Evolutionary conservation across 192 early-diverging fungal species (phyloP).

Genomic region (Phlyctochytrium arcticum): DNA sequence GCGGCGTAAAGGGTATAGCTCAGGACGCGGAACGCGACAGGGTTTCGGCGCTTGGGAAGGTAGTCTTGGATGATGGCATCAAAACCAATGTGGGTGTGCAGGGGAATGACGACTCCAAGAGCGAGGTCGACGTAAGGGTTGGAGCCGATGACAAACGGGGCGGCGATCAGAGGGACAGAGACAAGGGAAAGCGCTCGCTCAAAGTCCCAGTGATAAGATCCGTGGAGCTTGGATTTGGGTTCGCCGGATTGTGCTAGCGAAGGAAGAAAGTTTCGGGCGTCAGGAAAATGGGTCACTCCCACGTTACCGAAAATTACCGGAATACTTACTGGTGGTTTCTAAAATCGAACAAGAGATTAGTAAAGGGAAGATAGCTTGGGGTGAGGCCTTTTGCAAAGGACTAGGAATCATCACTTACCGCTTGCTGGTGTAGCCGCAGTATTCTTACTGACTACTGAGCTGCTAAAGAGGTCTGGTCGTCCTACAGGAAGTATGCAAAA

Average conservation of each 20-base stretch:
- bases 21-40: slow-evolving; percentile 55
- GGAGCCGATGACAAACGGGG: slow-evolving; percentile 76
- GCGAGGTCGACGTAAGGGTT: slow-evolving; percentile 84
- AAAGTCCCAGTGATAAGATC: slow-evolving; percentile 94
- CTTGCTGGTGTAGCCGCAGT: too few species aligned
- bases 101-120: slow-evolving; percentile 83
- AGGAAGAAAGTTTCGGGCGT: not conserved
- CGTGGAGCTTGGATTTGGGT: slow-evolving; percentile 55
- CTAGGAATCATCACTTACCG: too few species aligned
- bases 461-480: not conserved
- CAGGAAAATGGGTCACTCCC: not conserved
- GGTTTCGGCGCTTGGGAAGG: slow-evolving; percentile 65
- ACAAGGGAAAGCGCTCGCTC: slow-evolving; percentile 81
- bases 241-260: slow-evolving; percentile 9
- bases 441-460: not conserved
- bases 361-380: too few species aligned
- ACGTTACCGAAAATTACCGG: too few species aligned
- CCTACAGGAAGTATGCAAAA: not conserved
- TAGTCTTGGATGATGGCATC: slow-evolving; percentile 75
- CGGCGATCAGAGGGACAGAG: slow-evolving; percentile 69
- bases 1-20: slow-evolving; percentile 61
- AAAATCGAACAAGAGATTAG: too few species aligned
- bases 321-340: slow-evolving; percentile 3
- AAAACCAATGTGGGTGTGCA: slow-evolving; percentile 88
- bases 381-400: too few species aligned